Base-by-base conservation (phyloP, 106 monocot species). In the Apostasia ramifera region DNA sequence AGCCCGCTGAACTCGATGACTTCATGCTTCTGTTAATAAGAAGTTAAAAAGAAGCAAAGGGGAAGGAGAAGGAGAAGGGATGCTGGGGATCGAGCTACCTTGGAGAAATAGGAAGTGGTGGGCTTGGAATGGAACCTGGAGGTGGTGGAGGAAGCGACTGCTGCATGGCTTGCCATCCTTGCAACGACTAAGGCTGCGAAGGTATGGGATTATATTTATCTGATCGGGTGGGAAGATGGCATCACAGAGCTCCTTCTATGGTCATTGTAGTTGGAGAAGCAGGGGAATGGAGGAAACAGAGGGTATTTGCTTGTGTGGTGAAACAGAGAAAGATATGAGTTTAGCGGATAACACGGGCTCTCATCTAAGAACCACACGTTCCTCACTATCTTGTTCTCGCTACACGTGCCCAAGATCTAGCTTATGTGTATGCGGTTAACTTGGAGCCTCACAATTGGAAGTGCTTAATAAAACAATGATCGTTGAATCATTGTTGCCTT, bases 1-100 rank as follows among this genome's bases (percentile, higher is more conserved):
- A 97, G 84, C 2, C 97, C 97, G 1, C 82, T 75, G 79, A 89
- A 97, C 15, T 92, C 97, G 12, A 77, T 81, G 63, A 90, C 69
- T 6, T 89, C 84, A 13, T 83, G 75, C 73, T 75, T 85, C 92
- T 97, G 81, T 47, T 73, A 11, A 45, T 40, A 6, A 39, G 12
- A 51, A 5, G 49, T 71, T 61, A 59, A 45, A 49, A 8, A 49
- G 1, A 9, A 57, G 40, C 7, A 40, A 41, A 38, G 47, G 46
- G 59, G 65, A 61, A 12, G 66, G 13, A 70, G 26, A 65, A 4
- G 55, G 26, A 67, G 37, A 61, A 38, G 51, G 54, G 45, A 6
- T 44, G 42, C 44, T 26, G 7, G n/a, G 41, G 6, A 6, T 44
- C 8, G 3, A 10, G 40, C 40, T 47, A 88, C 85, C 86, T 78